Base-by-base conservation (phyloP, 2,329 filamentous ascomycete genomes). In the Huntiella bhutanensis region DNA sequence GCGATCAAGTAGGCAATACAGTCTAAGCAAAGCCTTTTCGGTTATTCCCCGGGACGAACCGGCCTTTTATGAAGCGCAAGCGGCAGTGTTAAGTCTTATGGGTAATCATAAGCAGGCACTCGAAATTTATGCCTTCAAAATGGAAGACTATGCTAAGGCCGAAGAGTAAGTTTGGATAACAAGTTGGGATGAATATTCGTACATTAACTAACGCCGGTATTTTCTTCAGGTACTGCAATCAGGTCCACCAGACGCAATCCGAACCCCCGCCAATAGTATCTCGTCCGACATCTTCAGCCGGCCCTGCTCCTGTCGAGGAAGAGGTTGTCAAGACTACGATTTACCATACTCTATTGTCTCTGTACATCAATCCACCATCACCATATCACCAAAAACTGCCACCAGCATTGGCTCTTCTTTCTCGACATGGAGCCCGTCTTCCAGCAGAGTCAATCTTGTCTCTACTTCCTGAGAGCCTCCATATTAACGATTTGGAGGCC, bases 51-150 rank as follows among this genome's bases (percentile, higher is more conserved):
- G 77, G 49, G 82, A 94, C 55, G 85, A 95, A 58, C 68, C 86
- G 0, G 69, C 75, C 2, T 95, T 95, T 56, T 93, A 82, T 60
- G 88, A 96, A 59, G 77, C 85, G 2, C 78, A 88, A 51, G 91
- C 91, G 5, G 80, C 96, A 39, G 79, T 96, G 15, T 73, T 96
- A 35, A 86, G 84, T 61, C 92, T 91, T 54, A 94, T 96, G 83
- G 85, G 84, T 5, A 81, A 88, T 55, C 87, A 98, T 63, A 87
- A 85, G 58, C 86, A 96, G 62, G 91, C 91, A 0, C 66, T 98
- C n/a, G 82, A 91, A 58, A 94, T 98, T 45, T 98, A 94, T 59
- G 88, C 96, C 22, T 98, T 95, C 64, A 91, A 88, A 60, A 74
- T 98, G 60, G 67, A 82, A 53, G 80, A 94, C 59, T 88, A 83